Evolutionary conservation across 306 rosid species (phyloP).

Genomic region (Potentilla sterilis): DNA sequence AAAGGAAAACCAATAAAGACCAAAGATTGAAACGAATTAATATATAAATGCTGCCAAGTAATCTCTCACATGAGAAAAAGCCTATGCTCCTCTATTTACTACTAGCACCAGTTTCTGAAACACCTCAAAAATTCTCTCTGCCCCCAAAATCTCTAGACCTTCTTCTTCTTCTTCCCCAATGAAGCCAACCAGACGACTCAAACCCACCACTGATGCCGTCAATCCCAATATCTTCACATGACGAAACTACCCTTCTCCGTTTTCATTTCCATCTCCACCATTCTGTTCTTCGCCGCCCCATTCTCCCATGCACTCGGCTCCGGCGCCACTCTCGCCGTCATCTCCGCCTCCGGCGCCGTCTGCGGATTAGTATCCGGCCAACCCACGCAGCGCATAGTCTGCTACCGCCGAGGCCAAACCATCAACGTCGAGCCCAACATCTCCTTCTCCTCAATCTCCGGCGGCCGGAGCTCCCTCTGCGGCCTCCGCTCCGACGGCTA

Average conservation of each 20-base stretch:
- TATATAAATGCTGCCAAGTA: background rate
- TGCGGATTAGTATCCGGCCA: conserved; percentile 64
- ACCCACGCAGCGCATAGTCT: conserved; percentile 49
- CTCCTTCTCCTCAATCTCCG: conserved; percentile 59
- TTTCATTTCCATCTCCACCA: conserved; percentile 3
- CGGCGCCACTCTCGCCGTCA: conserved; percentile 67
- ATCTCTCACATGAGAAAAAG: background rate
- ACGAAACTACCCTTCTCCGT: conserved; percentile 44
- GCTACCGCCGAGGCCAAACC: conserved; percentile 48
- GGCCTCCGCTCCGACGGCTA: conserved; percentile 64
- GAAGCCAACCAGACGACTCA: conserved; percentile 45
- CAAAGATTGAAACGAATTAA: background rate
- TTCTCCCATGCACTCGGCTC: conserved; percentile 57
- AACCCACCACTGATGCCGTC: conserved; percentile 34
- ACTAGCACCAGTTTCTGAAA: background rate
- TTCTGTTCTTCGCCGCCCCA: conserved; percentile 20
- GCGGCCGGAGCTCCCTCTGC: conserved; percentile 61
- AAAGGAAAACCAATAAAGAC: background rate
- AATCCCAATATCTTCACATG: conserved; percentile 44
- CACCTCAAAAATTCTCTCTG: conserved; percentile 1
- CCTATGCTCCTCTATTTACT: background rate
- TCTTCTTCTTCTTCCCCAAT: conserved; percentile 35
- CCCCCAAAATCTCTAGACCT: conserved; percentile 8
- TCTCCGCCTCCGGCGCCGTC: conserved; percentile 48
- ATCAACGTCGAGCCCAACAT: conserved; percentile 42